Conservation (phyloP, 2,329 filamentous ascomycete species). For the Aspergillus eucalypticola region DNA sequence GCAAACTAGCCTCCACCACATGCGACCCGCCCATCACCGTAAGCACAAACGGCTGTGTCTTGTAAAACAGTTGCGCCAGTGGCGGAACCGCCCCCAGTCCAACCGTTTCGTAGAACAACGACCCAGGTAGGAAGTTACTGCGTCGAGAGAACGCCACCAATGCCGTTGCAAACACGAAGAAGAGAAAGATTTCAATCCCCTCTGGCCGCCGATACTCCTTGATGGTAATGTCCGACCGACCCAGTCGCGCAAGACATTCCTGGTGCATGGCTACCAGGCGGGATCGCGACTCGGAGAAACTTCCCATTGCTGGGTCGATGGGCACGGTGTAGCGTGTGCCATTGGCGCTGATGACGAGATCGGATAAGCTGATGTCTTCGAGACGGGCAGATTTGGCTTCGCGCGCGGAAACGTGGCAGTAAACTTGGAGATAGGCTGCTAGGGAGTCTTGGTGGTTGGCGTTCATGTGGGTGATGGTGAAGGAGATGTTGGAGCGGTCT, state of each 20-base stretch:
- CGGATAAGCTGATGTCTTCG: conserved; percentile 63
- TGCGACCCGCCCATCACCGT: conserved; percentile 66
- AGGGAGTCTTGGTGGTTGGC: conserved; percentile 74
- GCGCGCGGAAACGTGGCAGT: conserved; percentile 58
- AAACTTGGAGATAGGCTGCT: conserved; percentile 74
- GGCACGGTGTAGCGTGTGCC: conserved; percentile 55
- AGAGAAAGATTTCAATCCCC: conserved; percentile 53
- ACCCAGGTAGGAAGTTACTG: conserved; percentile 56
- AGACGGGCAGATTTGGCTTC: conserved; percentile 62
- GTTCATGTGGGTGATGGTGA: conserved; percentile 85
- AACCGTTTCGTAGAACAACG: conserved; percentile 48
- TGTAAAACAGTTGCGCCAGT: conserved; percentile 60
- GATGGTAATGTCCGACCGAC: conserved; percentile 58
- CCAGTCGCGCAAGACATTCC: conserved; percentile 60
- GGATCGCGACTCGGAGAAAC: conserved; percentile 66
- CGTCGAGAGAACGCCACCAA: conserved; percentile 54
- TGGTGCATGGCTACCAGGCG: conserved; percentile 73
- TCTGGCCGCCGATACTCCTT: conserved; percentile 55
- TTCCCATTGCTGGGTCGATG: conserved; percentile 69
- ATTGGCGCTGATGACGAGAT: conserved; percentile 63
- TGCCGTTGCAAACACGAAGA: conserved; percentile 57
- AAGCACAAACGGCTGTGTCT: conserved; percentile 61
- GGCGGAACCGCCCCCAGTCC: conserved; percentile 57
- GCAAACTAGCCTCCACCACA: conserved; percentile 57
- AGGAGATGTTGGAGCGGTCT: conserved; percentile 49